Evolutionary conservation across 2,329 filamentous ascomycete species (phyloP).

Genomic region (Nemania diffusa): DNA sequence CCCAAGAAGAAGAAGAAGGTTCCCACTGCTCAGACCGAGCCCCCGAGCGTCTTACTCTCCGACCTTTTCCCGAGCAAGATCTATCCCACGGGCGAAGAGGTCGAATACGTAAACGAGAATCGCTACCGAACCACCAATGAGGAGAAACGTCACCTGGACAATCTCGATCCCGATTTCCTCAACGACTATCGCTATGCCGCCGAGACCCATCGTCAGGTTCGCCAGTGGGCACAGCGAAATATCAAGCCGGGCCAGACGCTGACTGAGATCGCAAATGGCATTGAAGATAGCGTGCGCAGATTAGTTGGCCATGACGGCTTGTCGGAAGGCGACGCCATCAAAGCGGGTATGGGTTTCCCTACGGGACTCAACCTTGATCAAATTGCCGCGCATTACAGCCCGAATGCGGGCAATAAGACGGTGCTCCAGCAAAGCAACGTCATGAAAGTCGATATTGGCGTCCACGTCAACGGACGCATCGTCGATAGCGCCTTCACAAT

Average conservation of each 20-base stretch:
- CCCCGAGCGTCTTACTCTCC: slow-evolving; percentile 78
- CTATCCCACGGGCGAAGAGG: slow-evolving; percentile 82
- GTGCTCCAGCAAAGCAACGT: slow-evolving; percentile 78
- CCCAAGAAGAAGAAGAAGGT: slow-evolving; percentile 76
- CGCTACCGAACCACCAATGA: slow-evolving; percentile 81
- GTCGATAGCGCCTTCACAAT: slow-evolving; percentile 85
- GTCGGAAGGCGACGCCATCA: slow-evolving; percentile 79
- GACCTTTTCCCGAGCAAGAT: slow-evolving; percentile 76
- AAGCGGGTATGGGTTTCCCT: slow-evolving; percentile 87
- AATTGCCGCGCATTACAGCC: slow-evolving; percentile 86
- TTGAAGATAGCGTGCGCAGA: slow-evolving; percentile 82
- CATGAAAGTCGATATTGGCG: slow-evolving; percentile 84
- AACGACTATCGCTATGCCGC: slow-evolving; percentile 84
- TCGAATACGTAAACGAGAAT: slow-evolving; percentile 82
- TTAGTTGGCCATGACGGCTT: slow-evolving; percentile 81
- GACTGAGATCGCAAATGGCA: slow-evolving; percentile 86
- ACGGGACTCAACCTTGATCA: slow-evolving; percentile 86
- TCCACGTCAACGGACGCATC: slow-evolving; percentile 82
- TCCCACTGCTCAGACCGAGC: slow-evolving; percentile 78
- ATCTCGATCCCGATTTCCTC: slow-evolving; percentile 81
- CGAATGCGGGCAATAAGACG: slow-evolving; percentile 86
- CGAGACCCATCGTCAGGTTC: slow-evolving; percentile 89
- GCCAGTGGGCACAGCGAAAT: slow-evolving; percentile 82
- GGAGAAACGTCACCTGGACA: slow-evolving; percentile 85
- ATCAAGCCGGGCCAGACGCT: slow-evolving; percentile 84